Conservation (phyloP, 208 protist genomes). For the Wallacemonas sp. region DNA sequence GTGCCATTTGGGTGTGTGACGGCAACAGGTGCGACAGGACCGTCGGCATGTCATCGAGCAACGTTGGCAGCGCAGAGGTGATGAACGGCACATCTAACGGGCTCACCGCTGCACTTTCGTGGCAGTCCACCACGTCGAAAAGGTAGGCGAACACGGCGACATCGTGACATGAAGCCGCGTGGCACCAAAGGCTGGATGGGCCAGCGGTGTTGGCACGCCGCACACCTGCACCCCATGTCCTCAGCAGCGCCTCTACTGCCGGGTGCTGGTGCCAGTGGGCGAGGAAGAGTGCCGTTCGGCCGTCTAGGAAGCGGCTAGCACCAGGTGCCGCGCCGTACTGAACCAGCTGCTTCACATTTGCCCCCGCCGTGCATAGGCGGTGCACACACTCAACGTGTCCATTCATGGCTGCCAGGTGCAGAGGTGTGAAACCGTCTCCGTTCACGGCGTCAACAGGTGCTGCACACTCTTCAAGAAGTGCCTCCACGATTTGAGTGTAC, state of each 20-base stretch:
- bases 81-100: slow-evolving; percentile 5
- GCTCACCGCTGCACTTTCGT: background rate
- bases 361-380: slow-evolving; percentile 24
- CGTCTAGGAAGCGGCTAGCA: slow-evolving; percentile 2
- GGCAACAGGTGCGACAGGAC: slow-evolving; percentile 24
- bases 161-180: slow-evolving; percentile 10
- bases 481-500: slow-evolving; percentile 16
- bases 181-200: background rate
- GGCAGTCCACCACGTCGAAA: slow-evolving; percentile 46
- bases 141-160: slow-evolving; percentile 20
- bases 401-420: slow-evolving; percentile 39
- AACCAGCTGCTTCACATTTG: slow-evolving; percentile 12
- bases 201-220: background rate
- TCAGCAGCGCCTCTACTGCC: slow-evolving; percentile 7
- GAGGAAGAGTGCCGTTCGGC: slow-evolving; percentile 42
- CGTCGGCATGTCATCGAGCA: slow-evolving; percentile 15
- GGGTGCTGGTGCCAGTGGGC: slow-evolving; percentile 40
- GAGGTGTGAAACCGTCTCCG: slow-evolving; percentile 29
- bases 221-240: background rate
- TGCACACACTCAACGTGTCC: slow-evolving; percentile 38
- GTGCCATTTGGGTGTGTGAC: slow-evolving; percentile 12
- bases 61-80: slow-evolving; percentile 10
- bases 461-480: slow-evolving; percentile 37
- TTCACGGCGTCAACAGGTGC: slow-evolving; percentile 37
- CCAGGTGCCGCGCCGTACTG: slow-evolving; percentile 8